Base-by-base conservation (phyloP, 306 rosid genomes). In the Rubus parviflorus region DNA sequence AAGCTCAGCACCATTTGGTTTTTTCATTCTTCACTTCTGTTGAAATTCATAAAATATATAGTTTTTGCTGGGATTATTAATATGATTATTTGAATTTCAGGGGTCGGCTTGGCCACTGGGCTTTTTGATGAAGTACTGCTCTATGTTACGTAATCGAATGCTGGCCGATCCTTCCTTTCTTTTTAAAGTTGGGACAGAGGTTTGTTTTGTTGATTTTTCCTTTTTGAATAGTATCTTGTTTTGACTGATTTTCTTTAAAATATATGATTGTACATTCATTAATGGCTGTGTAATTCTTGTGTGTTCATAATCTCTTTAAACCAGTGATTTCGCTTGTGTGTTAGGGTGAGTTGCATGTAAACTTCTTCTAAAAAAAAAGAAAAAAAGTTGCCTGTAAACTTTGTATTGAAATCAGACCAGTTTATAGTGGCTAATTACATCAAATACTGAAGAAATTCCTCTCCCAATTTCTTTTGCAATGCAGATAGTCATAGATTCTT, bases 171-270 rank as follows among this genome's bases (percentile, higher is more conserved):
- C 97, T 83, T 91, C 97, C 49, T 93, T 93, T 82, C 92, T 93
- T 48, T 93, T 93, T 70, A 93, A 91, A 93, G 92, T 93, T 72
- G 97, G 96, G 68, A 91, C 87, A 16, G 96, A 91, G 98, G 98
- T 93, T 85, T 81, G 89, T 82, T 80, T 75, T 57, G 11, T 49
- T 9, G 22, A n/a, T 0, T 37, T 11, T 71, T 72, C n/a, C 54
- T 10, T 23, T 53, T 74, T 38, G 30, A 11, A 40, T 37, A 25
- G 4, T 66, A 12, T 11, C 46, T 2, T 41, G 42, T 42, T 42
- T 52, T 20, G 30, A 52, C 35, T 37, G 15, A 22, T 65, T 70
- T 20, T 43, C n/a, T n/a, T n/a, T n/a, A n/a, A n/a, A n/a, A n/a
- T n/a, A n/a, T n/a, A n/a, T n/a, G n/a, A n/a, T n/a, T n/a, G n/a